phyloP scores from a whole-genome alignment of 1,284 basidiomycete species.

The Ganoderma leucocontextum region DNA sequence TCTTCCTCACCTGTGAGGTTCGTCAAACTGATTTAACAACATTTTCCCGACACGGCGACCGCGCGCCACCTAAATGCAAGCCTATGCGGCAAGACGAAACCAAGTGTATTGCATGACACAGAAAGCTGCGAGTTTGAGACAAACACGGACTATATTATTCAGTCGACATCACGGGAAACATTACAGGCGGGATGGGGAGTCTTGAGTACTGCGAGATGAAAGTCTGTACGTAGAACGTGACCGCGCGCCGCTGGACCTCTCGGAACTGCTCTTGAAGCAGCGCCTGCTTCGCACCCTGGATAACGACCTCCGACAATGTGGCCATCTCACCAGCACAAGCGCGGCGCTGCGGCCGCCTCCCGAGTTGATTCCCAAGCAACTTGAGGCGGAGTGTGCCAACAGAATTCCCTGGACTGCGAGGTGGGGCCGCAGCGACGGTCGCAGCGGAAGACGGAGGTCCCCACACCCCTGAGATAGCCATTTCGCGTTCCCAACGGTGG shows the following conservation, averaged over 20 bases:
- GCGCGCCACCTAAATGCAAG: too few species aligned
- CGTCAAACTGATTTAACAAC: too few species aligned
- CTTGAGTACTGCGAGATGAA: conserved; percentile 3
- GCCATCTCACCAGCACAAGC: conserved; percentile 4
- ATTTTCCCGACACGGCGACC: too few species aligned
- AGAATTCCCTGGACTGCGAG: too few species aligned
- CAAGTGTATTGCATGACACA: too few species aligned
- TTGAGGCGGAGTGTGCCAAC: not conserved
- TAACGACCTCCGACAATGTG: not conserved
- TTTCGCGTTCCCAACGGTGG: not conserved
- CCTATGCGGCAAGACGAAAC: too few species aligned
- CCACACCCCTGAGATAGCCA: conserved; percentile 6
- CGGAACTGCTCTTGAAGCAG: not conserved
- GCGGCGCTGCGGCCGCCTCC: not conserved
- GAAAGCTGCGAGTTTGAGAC: not conserved
- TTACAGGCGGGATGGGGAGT: conserved; percentile 11
- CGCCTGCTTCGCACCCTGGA: not conserved
- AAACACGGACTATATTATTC: not conserved
- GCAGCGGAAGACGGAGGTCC: not conserved
- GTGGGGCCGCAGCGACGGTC: not conserved
- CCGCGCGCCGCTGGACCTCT: not conserved
- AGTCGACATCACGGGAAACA: not conserved
- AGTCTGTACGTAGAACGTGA: conserved; percentile 11
- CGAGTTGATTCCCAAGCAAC: not conserved
- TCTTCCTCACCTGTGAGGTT: too few species aligned